Base-by-base conservation (phyloP, 2,329 filamentous ascomycete species). In the Penicillium sp. region DNA sequence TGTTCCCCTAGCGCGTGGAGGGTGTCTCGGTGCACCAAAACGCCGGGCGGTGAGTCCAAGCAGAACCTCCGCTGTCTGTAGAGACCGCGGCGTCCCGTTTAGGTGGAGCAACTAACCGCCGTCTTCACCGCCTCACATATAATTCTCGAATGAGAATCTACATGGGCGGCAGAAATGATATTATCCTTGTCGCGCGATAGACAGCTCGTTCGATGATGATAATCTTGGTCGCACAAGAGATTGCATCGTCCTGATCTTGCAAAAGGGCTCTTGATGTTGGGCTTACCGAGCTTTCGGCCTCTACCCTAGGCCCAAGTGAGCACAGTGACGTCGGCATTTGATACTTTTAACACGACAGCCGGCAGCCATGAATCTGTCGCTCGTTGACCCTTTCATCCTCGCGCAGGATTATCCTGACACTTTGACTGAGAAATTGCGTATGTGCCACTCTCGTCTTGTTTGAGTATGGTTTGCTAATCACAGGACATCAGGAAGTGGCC, bases 391-490 rank as follows among this genome's bases (percentile, higher is more conserved):
- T 25, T 85, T 86, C 62, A 78, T 84, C 56, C 76, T 86, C 52
- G 83, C 82, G 26, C 81, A 85, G 71, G 90, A 96, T 73, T 95
- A 93, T 66, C 90, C 91, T 46, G 90, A 96, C 65, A 84, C 87
- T 52, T 85, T 95, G 57, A 90, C 87, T 32, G 88, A 88, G 64
- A 90, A 86, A 49, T 85, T 98, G 55, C 86, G 91, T 80, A 74
- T 62, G 73, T 68, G 43, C 34, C 5, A 3, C 32, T 7, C 26
- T 13, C 13, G 18, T 4, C 5, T 4, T 12, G 24, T 6, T 34
- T 3, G 7, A 9, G n/a, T 9, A 39, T 25, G 24, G 25, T 35
- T 9, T 28, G 28, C 47, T 46, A 50, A 32, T 58, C 54, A 60
- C 51, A 50, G 12, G 54, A 32, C 45, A 27, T 9, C 48, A 81